Conservation (phyloP, 2,329 filamentous ascomycete species). For the Clarireedia hainanense region DNA sequence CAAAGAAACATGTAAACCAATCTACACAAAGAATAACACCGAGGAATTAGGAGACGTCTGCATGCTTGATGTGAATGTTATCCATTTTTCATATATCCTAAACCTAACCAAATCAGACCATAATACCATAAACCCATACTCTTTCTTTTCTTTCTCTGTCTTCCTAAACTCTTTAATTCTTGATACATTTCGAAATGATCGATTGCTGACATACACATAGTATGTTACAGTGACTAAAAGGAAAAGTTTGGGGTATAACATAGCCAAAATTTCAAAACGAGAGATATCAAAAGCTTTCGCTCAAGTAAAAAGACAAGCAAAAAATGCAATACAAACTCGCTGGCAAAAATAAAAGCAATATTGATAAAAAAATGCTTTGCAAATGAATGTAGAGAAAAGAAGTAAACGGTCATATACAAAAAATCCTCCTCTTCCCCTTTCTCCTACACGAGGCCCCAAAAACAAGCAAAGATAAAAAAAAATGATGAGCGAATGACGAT, state of each 20-base stretch:
- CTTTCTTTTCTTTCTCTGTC: not conserved
- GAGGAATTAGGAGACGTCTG: no score
- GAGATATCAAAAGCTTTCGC: not conserved
- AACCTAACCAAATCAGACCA: not conserved
- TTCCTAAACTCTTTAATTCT: not conserved
- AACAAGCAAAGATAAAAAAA: not conserved
- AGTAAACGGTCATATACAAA: constrained; percentile 2
- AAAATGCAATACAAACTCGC: not conserved
- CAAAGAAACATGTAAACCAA: no score
- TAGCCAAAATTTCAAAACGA: not conserved
- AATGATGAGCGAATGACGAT: not conserved
- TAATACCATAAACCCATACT: not conserved
- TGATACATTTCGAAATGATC: not conserved
- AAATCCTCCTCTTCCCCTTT: not conserved
- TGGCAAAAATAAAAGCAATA: not conserved
- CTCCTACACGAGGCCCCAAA: no score
- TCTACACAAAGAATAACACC: no score
- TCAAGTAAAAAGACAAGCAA: not conserved
- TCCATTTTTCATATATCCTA: not conserved
- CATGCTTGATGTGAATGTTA: no score
- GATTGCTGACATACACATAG: not conserved
- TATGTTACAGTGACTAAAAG: not conserved
- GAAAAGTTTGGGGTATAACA: not conserved
- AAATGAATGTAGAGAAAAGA: constrained; percentile 4
- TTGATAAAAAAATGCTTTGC: not conserved